Percentiles rank a stretch among this genome's conserved stretches.
These are phyloP conservation scores for Astraeus odoratus DNA, from an alignment of 768 basidiomycete species.

Conservation along the genomic window DNA sequence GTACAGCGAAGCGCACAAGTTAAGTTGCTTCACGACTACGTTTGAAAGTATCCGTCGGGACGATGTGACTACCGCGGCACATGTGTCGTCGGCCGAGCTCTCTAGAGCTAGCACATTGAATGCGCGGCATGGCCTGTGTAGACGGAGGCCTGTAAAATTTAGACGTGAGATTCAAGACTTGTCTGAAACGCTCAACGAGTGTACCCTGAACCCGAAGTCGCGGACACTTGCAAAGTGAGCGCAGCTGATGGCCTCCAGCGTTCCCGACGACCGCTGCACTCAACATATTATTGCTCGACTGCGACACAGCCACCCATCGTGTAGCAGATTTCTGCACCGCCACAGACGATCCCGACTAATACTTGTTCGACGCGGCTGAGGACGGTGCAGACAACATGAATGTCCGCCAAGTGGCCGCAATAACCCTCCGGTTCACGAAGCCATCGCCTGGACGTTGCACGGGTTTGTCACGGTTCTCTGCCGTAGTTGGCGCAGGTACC, in stretches of 20 bases:
- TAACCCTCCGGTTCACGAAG: not conserved
- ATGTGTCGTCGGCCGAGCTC: conserved; percentile 91
- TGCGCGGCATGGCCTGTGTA: conserved; percentile 4
- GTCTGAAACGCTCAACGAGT: too few relatives aligned
- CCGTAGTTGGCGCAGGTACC: not conserved
- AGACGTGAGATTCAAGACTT: too few relatives aligned
- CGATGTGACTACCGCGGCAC: conserved; percentile 78
- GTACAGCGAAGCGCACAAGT: conserved; percentile 35
- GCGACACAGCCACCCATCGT: too few relatives aligned
- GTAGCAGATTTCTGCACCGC: too few relatives aligned
- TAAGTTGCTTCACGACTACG: conserved; percentile 78
- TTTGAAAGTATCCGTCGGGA: conserved; percentile 69
- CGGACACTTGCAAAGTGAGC: too few relatives aligned
- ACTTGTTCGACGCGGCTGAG: not conserved
- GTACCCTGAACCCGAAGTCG: too few relatives aligned
- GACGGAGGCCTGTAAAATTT: not conserved
- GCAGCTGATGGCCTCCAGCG: too few relatives aligned
- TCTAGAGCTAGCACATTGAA: conserved; percentile 76
- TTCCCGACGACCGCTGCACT: too few relatives aligned
- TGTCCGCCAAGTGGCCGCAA: conserved; percentile 4
- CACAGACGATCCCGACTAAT: too few relatives aligned
- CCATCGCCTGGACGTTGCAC: not conserved
- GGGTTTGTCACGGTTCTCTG: not conserved
- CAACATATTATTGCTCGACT: too few relatives aligned
- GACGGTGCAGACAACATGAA: conserved; percentile 7